phyloP scores from a whole-genome alignment of 2,329 filamentous ascomycete genomes.

The Ascochyta fabae region DNA sequence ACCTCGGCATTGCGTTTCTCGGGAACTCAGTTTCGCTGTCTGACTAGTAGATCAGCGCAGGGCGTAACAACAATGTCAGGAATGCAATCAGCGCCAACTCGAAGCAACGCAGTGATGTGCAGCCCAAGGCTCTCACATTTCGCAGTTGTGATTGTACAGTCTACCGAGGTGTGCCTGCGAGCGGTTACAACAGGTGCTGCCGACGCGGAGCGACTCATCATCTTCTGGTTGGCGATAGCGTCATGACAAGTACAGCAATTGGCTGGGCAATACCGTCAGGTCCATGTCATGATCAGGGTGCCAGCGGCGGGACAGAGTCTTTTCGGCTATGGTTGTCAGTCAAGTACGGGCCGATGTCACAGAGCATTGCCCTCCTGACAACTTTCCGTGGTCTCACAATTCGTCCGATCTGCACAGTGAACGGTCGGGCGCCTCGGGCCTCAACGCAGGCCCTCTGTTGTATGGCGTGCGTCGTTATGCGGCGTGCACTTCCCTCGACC shows the following conservation, averaged over 20 bases:
- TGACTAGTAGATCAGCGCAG: not conserved
- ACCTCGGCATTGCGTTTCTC: not conserved
- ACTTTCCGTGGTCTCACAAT: not conserved
- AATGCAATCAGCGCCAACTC: not conserved
- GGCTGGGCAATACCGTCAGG: not conserved
- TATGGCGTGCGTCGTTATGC: constrained; percentile 6
- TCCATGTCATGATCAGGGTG: not conserved
- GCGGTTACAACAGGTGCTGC: not conserved
- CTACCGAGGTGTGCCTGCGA: not conserved
- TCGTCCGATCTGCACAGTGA: not conserved
- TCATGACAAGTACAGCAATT: not conserved
- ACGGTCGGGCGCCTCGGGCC: constrained; percentile 7
- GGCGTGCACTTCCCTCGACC: not conserved
- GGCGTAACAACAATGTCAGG: not conserved
- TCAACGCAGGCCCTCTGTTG: constrained; percentile 3
- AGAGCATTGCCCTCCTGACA: not conserved
- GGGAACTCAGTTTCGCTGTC: not conserved
- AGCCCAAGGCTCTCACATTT: not conserved
- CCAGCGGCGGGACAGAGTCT: not conserved
- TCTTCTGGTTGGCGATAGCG: not conserved
- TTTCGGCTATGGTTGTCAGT: constrained; percentile 4
- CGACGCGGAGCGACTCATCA: not conserved
- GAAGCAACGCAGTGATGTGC: not conserved
- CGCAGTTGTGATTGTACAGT: not conserved
- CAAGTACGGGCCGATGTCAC: constrained; percentile 12